Conservation (phyloP, 305 asterid species). For the Fraxinus sp. region DNA sequence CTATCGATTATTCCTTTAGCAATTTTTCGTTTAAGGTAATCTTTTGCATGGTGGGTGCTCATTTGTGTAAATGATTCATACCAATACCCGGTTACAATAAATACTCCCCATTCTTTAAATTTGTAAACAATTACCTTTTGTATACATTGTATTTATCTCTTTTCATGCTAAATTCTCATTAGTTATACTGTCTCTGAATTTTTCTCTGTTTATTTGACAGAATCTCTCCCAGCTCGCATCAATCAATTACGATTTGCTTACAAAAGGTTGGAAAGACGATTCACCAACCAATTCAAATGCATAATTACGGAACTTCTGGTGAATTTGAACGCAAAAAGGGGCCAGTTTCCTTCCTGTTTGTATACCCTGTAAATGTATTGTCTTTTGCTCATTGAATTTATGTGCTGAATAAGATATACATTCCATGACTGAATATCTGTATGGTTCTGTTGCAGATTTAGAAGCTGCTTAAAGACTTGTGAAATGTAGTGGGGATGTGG, state of each 20-base stretch:
- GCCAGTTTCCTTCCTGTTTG: constrained; percentile 4
- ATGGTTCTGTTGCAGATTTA: constrained; percentile 33
- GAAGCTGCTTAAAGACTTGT: constrained; percentile 28
- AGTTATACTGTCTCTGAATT: not conserved
- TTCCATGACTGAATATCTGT: not conserved
- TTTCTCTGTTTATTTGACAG: constrained; percentile 36
- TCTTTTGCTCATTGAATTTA: constrained; percentile 9
- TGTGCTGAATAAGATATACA: not conserved
- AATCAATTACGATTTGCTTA: constrained; percentile 85
- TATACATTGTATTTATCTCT: not conserved
- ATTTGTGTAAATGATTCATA: not conserved
- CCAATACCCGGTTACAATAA: not conserved
- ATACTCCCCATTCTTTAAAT: not conserved
- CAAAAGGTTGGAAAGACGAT: constrained; percentile 86
- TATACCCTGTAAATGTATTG: constrained; percentile 40
- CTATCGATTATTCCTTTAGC: constrained; percentile 87
- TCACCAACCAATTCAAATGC: constrained; percentile 52
- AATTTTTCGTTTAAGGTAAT: constrained; percentile 95
- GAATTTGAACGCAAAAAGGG: not conserved
- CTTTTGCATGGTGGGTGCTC: not conserved
- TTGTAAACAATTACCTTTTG: not conserved
- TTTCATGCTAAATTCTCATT: not conserved
- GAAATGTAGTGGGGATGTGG: constrained; percentile 15
- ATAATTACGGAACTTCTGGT: constrained; percentile 13
- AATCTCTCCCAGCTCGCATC: constrained; percentile 98